These are phyloP conservation scores for Talaromyces sp. DNA, from an alignment of 2,329 filamentous ascomycete species.

Conservation along the genomic window DNA sequence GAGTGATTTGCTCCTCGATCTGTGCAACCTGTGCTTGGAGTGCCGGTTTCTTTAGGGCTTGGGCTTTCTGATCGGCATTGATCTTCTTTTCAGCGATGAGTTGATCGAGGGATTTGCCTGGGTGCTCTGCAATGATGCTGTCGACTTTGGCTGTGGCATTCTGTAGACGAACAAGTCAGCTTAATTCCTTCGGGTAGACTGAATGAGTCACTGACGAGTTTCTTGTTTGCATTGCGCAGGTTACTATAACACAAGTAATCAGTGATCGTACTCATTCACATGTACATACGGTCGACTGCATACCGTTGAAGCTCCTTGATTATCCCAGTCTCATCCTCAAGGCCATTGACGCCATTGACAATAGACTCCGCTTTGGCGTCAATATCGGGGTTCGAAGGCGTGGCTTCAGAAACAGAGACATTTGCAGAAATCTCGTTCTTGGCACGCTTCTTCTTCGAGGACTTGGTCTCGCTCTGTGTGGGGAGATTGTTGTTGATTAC, in stretches of 20 bases:
- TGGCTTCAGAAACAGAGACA: conserved; percentile 25
- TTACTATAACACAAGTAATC: conserved; percentile 53
- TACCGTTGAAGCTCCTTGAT: conserved; percentile 90
- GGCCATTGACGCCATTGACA: conserved; percentile 41
- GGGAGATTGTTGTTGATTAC: conserved; percentile 61
- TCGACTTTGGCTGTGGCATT: conserved; percentile 59
- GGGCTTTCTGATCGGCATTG: conserved; percentile 62
- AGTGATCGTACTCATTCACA: neutral
- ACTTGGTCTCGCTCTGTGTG: conserved; percentile 59
- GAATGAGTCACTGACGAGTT: conserved; percentile 64
- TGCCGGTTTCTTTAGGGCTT: conserved; percentile 59
- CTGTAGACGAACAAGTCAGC: conserved; percentile 30
- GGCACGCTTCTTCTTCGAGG: conserved; percentile 60
- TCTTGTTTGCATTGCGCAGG: conserved; percentile 90
- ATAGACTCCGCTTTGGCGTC: conserved; percentile 39
- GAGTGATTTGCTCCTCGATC: conserved; percentile 58
- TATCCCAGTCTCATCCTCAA: conserved; percentile 67
- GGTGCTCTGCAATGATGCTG: conserved; percentile 57
- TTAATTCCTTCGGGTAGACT: neutral
- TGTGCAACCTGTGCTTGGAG: conserved; percentile 55
- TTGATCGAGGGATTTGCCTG: conserved; percentile 58
- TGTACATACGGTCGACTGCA: conserved; percentile 28
- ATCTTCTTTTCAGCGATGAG: conserved; percentile 60
- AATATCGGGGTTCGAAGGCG: conserved; percentile 24
- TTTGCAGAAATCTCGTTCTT: conserved; percentile 49